Evolutionary conservation across 78 protist species (phyloP).

Genomic region (Monosiga brevicollis): DNA sequence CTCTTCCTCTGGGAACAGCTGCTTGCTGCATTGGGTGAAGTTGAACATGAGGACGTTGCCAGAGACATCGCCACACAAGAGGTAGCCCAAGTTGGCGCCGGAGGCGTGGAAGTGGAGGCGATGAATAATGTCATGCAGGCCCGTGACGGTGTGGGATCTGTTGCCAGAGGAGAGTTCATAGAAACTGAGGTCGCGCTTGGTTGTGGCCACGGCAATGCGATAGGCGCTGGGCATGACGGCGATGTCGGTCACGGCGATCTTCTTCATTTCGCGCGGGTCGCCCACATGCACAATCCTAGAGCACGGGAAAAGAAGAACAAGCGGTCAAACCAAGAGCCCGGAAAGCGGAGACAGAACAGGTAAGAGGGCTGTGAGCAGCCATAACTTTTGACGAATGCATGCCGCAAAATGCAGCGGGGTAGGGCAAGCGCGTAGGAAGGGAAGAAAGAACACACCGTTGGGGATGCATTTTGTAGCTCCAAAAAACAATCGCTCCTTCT

Average conservation of each 20-base stretch:
- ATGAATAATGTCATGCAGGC: not conserved
- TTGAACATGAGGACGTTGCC: not conserved
- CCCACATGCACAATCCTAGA: not conserved
- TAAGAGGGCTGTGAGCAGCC: not conserved
- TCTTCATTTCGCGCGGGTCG: not conserved
- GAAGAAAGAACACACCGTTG: not conserved
- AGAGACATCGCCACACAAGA: not conserved
- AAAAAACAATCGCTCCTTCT: not conserved
- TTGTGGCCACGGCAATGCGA: not conserved
- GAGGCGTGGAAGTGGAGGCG: not conserved
- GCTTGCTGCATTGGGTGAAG: not conserved
- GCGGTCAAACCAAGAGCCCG: too few species aligned
- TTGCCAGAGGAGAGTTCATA: not conserved
- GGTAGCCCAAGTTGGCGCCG: not conserved
- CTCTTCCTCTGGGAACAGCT: too few species aligned
- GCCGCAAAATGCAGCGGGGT: not conserved
- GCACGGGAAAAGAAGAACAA: too few species aligned
- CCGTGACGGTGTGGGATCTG: not conserved
- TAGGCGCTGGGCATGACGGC: not conserved
- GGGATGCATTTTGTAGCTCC: not conserved
- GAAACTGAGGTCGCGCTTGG: not conserved
- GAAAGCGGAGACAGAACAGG: not conserved
- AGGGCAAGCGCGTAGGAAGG: not conserved
- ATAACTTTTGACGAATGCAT: not conserved
- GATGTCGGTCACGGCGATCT: not conserved